Evolutionary conservation across 108 stramenopile species (phyloP).

Genomic region (Asterionellopsis glacialis): DNA sequence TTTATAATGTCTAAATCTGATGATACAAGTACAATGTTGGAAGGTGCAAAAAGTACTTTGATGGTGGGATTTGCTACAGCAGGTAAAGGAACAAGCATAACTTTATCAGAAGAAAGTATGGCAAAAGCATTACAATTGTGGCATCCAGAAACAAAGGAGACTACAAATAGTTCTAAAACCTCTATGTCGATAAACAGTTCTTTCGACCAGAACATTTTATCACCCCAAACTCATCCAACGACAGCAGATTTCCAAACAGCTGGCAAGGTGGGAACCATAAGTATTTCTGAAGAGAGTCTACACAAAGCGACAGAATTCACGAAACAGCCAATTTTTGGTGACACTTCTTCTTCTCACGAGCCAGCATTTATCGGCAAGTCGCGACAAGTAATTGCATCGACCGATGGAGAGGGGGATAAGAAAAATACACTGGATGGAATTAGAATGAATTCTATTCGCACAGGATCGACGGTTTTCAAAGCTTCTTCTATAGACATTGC

Average conservation of each 20-base stretch:
- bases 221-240: not conserved
- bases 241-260: slow-evolving; percentile 21
- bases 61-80: slow-evolving; percentile 1
- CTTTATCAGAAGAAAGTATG: slow-evolving; percentile 3
- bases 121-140: not conserved
- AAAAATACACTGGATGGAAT: too few relatives aligned
- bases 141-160: too few relatives aligned
- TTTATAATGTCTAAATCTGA: slow-evolving; percentile 4
- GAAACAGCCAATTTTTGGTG: not conserved
- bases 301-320: slow-evolving; percentile 13
- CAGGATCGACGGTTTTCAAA: too few relatives aligned
- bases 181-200: slow-evolving; percentile 8
- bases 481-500: too few relatives aligned
- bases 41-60: not conserved
- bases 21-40: slow-evolving; percentile 6
- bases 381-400: too few relatives aligned
- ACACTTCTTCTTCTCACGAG: not conserved
- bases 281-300: slow-evolving; percentile 21
- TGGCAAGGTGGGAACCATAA: slow-evolving; percentile 16
- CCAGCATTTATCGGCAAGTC: too few relatives aligned
- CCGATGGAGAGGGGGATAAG: too few relatives aligned
- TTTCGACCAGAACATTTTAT: slow-evolving; percentile 7
- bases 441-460: too few relatives aligned
- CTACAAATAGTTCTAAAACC: not conserved
- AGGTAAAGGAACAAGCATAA: slow-evolving; percentile 7